phyloP scores from a whole-genome alignment of 2,329 filamentous ascomycete species.

The Pyricularia grisea region DNA sequence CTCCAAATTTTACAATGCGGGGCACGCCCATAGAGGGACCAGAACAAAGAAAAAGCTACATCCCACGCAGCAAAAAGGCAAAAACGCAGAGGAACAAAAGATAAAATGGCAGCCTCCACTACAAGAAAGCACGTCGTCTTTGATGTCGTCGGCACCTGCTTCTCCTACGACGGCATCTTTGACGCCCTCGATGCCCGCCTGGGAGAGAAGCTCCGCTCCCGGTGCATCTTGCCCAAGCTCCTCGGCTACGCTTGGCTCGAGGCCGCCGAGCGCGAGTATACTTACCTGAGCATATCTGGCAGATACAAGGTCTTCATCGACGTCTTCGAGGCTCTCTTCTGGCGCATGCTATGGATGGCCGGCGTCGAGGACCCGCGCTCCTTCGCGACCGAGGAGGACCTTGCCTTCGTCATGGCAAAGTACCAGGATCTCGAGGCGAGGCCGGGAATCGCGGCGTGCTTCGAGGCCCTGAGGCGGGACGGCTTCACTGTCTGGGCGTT shows the following conservation, averaged over 20 bases:
- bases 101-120: not conserved
- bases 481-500: slow-evolving; percentile 43
- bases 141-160: slow-evolving; percentile 38
- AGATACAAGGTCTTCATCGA: slow-evolving; percentile 28
- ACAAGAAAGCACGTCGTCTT: slow-evolving; percentile 29
- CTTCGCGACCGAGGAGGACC: slow-evolving; percentile 29
- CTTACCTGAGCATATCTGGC: slow-evolving; percentile 30
- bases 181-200: slow-evolving; percentile 26
- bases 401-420: slow-evolving; percentile 22
- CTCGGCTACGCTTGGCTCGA: slow-evolving; percentile 35
- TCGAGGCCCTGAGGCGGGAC: slow-evolving; percentile 26
- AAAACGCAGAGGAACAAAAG: not conserved
- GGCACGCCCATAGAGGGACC: not conserved
- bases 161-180: slow-evolving; percentile 30
- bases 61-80: not conserved
- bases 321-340: slow-evolving; percentile 30
- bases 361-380: slow-evolving; percentile 27
- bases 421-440: slow-evolving; percentile 23
- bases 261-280: slow-evolving; percentile 34
- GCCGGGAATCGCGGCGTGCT: slow-evolving; percentile 25
- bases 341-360: slow-evolving; percentile 29
- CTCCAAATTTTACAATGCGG: not conserved
- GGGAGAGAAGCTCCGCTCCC: slow-evolving; percentile 23
- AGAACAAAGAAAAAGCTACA: not conserved
- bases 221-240: slow-evolving; percentile 25